These are phyloP conservation scores for Rhodosporidiobolus odoratus DNA, from an alignment of 768 basidiomycete species.

Conservation along the genomic window DNA sequence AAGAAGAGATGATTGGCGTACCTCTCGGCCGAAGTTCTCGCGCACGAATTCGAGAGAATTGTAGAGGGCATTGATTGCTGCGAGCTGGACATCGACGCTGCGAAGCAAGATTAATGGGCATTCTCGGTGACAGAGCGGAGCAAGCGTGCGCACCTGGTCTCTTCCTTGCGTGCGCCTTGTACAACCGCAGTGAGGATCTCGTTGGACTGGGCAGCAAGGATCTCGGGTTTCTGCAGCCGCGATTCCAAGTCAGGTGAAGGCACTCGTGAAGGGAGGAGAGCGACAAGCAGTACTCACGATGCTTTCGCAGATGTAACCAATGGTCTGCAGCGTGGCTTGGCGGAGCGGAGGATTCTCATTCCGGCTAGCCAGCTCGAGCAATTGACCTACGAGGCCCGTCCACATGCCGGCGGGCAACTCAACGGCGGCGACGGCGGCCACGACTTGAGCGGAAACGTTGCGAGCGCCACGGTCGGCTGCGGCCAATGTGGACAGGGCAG, in stretches of 20 bases:
- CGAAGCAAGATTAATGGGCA: neutral
- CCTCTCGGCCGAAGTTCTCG: conserved; percentile 96
- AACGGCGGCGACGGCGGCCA: conserved; percentile 86
- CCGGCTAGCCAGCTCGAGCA: conserved; percentile 81
- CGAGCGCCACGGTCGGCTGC: conserved; percentile 69
- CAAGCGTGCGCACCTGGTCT: conserved; percentile 53
- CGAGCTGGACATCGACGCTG: conserved; percentile 76
- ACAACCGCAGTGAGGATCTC: conserved; percentile 98
- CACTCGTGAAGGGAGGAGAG: conserved; percentile 1
- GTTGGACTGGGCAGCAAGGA: conserved; percentile 79
- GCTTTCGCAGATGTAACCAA: conserved; percentile 94
- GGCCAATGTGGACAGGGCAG: conserved; percentile 73
- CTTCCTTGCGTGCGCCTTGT: conserved; percentile 94
- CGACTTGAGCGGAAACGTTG: conserved; percentile 82
- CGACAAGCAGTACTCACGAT: conserved; percentile 63
- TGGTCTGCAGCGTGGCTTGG: conserved; percentile 84
- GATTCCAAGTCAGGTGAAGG: conserved; percentile 21
- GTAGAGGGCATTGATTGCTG: conserved; percentile 84
- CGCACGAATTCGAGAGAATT: conserved; percentile 97
- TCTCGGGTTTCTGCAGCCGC: conserved; percentile 73
- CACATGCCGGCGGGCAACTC: conserved; percentile 77
- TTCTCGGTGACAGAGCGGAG: neutral
- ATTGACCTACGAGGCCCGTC: conserved; percentile 79
- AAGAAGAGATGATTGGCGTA: conserved; percentile 49
- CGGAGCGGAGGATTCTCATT: conserved; percentile 57